Conservation (phyloP, 140 eudicot species). For the Senecio squalidus region DNA sequence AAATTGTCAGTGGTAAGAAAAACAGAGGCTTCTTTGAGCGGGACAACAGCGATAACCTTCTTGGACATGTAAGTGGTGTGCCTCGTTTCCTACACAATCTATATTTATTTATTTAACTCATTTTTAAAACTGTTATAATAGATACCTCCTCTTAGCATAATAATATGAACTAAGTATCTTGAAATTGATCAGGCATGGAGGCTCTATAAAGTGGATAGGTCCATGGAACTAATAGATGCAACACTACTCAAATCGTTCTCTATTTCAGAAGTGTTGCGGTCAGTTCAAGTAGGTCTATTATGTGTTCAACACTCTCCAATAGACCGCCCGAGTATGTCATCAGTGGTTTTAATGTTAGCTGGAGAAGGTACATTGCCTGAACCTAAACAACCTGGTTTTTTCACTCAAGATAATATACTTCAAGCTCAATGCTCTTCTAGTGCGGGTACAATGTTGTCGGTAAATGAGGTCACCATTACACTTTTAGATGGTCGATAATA, state of each 20-base stretch:
- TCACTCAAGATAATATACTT: conserved; percentile 13
- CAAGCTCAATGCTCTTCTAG: conserved; percentile 11
- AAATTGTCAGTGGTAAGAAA: conserved; percentile 25
- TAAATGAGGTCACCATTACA: conserved; percentile 28
- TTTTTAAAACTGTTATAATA: too few species aligned
- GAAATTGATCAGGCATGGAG: conserved; percentile 13
- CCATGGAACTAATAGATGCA: conserved; percentile 14
- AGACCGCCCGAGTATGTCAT: conserved; percentile 28
- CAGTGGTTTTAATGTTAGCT: conserved; percentile 21
- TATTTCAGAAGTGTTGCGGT: conserved; percentile 12
- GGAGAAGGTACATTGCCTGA: conserved; percentile 21
- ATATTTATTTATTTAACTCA: neutral
- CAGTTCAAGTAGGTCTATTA: conserved; percentile 23
- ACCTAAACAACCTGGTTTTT: conserved; percentile 37
- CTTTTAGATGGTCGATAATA: conserved; percentile 21
- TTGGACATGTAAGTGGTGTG: conserved; percentile 33
- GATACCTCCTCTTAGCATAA: neutral
- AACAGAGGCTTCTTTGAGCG: conserved; percentile 27
- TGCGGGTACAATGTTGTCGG: neutral
- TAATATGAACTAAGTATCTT: too few species aligned
- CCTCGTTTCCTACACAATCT: neutral
- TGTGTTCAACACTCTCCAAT: conserved; percentile 29
- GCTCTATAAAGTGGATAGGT: conserved; percentile 13
- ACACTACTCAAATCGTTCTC: neutral
- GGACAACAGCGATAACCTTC: conserved; percentile 27